phyloP scores from a whole-genome alignment of 1,139 yeast species.

The Kluyveromyces sp. region DNA sequence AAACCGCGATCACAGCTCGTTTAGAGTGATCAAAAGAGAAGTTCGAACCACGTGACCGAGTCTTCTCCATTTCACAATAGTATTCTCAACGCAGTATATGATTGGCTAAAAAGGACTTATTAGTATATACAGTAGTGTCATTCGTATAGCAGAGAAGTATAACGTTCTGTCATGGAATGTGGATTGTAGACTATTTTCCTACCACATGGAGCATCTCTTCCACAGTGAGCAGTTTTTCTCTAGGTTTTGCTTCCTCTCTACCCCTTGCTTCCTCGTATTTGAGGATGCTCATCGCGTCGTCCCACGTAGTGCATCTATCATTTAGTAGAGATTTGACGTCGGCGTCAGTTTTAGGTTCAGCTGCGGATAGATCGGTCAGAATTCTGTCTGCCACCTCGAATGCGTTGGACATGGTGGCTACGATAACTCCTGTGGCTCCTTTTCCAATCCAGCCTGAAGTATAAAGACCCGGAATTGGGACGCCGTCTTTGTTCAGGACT shows the following conservation, averaged over 20 bases:
- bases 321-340: slow-evolving; percentile 20
- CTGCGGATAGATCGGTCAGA: slow-evolving; percentile 41
- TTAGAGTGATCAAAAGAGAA: no score
- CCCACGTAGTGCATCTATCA: slow-evolving; percentile 51
- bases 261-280: slow-evolving; percentile 49
- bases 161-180: no score
- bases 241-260: slow-evolving; percentile 39
- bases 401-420: slow-evolving; percentile 82
- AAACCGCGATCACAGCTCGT: no score
- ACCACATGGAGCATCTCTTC: slow-evolving; percentile 12
- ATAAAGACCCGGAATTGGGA: slow-evolving; percentile 49
- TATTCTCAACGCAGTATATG: no score
- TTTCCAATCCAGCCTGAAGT: slow-evolving; percentile 89
- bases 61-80: no score
- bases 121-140: no score
- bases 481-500: slow-evolving; percentile 35
- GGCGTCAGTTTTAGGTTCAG: slow-evolving; percentile 8
- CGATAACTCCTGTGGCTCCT: slow-evolving; percentile 89
- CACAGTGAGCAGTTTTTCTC: slow-evolving; percentile 31
- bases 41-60: no score
- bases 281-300: slow-evolving; percentile 63
- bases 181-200: not conserved
- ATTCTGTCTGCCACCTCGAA: slow-evolving; percentile 68
- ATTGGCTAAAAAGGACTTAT: no score
- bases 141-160: no score